phyloP scores from a whole-genome alignment of 2,329 filamentous ascomycete genomes.

The Ceratocystis lukuohia region DNA sequence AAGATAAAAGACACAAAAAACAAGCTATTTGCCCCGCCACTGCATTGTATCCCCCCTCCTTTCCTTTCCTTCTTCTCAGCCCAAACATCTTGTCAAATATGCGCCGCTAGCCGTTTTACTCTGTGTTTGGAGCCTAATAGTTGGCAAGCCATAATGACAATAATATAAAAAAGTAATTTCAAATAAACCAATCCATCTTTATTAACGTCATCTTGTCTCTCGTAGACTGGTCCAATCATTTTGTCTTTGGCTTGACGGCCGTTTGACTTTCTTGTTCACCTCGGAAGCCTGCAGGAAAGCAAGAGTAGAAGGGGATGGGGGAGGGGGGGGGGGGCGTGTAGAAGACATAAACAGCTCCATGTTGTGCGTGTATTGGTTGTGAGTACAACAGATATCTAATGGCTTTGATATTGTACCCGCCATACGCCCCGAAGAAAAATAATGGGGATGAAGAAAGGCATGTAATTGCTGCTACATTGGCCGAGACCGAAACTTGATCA shows the following conservation, averaged over 20 bases:
- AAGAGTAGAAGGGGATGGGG: neutral
- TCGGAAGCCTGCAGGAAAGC: neutral
- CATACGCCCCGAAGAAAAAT: neutral
- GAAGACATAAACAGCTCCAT: neutral
- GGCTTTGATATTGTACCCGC: neutral
- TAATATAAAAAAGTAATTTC: neutral
- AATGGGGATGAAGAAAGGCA: no score
- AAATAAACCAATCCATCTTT: neutral
- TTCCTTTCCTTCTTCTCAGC: neutral
- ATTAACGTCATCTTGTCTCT: conserved; percentile 10
- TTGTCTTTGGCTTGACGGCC: neutral
- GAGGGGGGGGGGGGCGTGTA: neutral
- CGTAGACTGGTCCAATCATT: conserved; percentile 7
- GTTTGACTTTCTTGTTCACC: neutral
- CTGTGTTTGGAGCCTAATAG: neutral
- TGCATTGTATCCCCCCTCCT: neutral
- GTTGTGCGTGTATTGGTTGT: neutral
- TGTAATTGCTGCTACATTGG: neutral
- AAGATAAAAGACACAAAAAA: neutral
- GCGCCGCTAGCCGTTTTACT: neutral
- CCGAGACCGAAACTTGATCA: neutral
- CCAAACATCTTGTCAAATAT: neutral
- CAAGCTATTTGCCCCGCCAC: neutral
- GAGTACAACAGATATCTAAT: neutral
- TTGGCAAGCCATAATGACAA: neutral